Percentiles rank a stretch among this genome's conserved stretches.
Evolutionary conservation across 768 basidiomycete species (phyloP).

Genomic region (Pilatotrama ljubarskyi): DNA sequence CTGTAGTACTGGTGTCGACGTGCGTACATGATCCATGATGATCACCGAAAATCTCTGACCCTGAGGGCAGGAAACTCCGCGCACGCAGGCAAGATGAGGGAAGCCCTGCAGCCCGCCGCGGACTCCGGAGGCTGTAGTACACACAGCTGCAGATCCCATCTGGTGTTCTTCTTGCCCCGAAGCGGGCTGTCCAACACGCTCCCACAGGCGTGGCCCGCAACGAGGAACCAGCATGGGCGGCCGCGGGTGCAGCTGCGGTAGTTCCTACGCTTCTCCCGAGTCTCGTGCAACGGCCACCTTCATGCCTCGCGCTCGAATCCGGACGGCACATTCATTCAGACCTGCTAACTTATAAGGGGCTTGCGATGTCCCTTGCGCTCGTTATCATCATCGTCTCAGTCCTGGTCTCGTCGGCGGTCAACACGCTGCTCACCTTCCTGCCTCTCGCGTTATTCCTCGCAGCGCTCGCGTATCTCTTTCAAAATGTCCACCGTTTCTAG

Average conservation of each 20-base stretch:
- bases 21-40: no score
- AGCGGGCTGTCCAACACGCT: background rate
- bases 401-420: background rate
- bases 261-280: background rate
- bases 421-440: background rate
- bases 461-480: background rate
- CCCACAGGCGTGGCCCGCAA: slow-evolving; percentile 2
- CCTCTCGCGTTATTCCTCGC: slow-evolving; percentile 1
- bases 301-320: no score
- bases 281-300: background rate
- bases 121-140: background rate
- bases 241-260: slow-evolving; percentile 8
- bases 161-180: background rate
- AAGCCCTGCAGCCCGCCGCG: background rate
- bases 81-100: background rate
- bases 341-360: background rate
- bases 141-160: background rate
- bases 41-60: no score
- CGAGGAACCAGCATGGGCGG: slow-evolving; percentile 5
- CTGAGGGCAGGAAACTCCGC: no score
- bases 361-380: slow-evolving; percentile 2
- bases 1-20: no score
- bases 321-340: no score
- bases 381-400: slow-evolving; percentile 8
- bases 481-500: background rate